Percentiles rank a stretch among this genome's conserved stretches.
phyloP scores from a whole-genome alignment of 2,329 filamentous ascomycete genomes.

The Mariannaea sp. region DNA sequence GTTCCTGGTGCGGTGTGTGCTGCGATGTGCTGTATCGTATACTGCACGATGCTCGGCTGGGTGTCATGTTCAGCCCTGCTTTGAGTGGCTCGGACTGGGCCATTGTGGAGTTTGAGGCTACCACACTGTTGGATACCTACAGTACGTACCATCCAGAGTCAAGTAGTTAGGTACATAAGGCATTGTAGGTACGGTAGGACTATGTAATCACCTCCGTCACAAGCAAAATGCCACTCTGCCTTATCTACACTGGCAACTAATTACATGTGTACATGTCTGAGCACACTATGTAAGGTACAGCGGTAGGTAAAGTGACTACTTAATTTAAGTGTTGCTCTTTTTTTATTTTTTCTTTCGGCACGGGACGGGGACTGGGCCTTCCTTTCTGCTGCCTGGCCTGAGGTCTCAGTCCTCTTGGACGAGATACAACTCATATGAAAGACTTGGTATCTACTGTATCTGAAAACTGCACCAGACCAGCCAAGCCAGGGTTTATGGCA shows the following conservation, averaged over 20 bases:
- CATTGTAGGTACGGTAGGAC: too few species aligned
- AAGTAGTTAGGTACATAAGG: too few species aligned
- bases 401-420: not conserved
- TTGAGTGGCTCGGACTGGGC: not conserved
- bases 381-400: not conserved
- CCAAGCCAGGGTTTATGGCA: not conserved
- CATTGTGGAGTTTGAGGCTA: not conserved
- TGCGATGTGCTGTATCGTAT: slow-evolving; percentile 12
- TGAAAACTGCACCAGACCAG: not conserved
- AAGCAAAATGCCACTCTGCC: slow-evolving; percentile 4
- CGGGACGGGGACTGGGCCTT: not conserved
- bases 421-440: not conserved
- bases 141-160: too few species aligned
- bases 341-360: not conserved
- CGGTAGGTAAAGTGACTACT: too few species aligned
- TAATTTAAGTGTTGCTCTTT: too few species aligned
- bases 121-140: too few species aligned
- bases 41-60: slow-evolving; percentile 7
- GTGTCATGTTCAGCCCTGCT: slow-evolving; percentile 12
- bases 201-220: too few species aligned
- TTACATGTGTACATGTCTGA: too few species aligned
- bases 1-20: slow-evolving; percentile 8
- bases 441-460: too few species aligned
- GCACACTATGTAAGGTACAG: too few species aligned
- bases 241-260: too few species aligned